Evolutionary conservation across 441 rosid species (phyloP).

Genomic region (Erysimum pusillum): DNA sequence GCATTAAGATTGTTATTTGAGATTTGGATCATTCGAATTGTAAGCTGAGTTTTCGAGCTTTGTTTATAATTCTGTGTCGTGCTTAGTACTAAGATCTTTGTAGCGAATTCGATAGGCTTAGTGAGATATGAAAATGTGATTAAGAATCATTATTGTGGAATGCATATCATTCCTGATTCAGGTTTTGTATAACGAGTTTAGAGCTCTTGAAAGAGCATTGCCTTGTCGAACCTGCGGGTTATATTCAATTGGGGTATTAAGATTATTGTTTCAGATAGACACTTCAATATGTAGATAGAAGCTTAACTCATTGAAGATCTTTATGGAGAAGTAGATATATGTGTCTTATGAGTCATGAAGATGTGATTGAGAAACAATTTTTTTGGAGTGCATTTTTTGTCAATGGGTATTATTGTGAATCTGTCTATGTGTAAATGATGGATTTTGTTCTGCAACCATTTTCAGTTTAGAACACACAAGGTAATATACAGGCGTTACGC

Average conservation of each 20-base stretch:
- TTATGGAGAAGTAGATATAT: background rate
- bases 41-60: conserved; percentile 1
- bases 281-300: background rate
- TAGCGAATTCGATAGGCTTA: background rate
- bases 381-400: background rate
- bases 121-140: background rate
- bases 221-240: background rate
- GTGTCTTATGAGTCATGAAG: background rate
- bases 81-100: background rate
- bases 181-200: background rate
- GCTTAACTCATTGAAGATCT: background rate
- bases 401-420: background rate
- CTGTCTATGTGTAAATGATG: background rate
- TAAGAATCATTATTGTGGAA: background rate
- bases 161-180: background rate
- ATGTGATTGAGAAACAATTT: background rate
- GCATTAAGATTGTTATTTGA: background rate
- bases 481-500: conserved; percentile 96
- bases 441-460: background rate
- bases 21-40: background rate
- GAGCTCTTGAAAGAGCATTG: background rate
- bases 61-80: background rate
- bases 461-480: conserved; percentile 95
- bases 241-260: background rate
- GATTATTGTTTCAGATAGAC: background rate